These are phyloP conservation scores for Dichomitus squalens DNA, from an alignment of 1,284 basidiomycete genomes.

Conservation along the genomic window DNA sequence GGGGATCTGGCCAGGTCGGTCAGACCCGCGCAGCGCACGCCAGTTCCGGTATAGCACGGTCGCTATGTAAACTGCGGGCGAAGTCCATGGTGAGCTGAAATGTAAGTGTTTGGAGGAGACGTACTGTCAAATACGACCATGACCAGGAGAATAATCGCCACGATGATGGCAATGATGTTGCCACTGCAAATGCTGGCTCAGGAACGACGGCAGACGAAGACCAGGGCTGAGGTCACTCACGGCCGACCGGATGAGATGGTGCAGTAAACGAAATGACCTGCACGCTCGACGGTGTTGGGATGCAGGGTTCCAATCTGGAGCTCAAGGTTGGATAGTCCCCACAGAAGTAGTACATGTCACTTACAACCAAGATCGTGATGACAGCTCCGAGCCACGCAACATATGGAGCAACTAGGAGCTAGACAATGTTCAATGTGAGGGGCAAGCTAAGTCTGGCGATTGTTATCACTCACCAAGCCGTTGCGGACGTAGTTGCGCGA, in stretches of 20 bases:
- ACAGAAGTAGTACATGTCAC: neutral
- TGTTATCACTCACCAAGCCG: conserved; percentile 7
- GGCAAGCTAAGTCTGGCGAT: neutral
- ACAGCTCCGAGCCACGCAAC: conserved; percentile 22
- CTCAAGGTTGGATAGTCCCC: neutral
- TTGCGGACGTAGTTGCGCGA: conserved; percentile 7
- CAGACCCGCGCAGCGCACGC: conserved; percentile 23
- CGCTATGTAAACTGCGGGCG: conserved; percentile 19
- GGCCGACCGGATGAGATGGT: conserved; percentile 17
- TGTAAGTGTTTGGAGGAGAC: neutral
- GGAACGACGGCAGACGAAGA: neutral
- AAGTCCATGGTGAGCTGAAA: neutral
- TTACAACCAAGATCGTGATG: conserved; percentile 21
- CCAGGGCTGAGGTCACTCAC: conserved; percentile 11
- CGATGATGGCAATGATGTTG: conserved; percentile 16
- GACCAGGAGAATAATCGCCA: conserved; percentile 17
- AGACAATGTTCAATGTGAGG: too few species aligned
- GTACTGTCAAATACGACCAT: conserved; percentile 21
- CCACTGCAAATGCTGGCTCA: conserved; percentile 9
- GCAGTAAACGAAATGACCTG: conserved; percentile 24
- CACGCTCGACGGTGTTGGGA: conserved; percentile 13
- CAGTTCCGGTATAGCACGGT: conserved; percentile 22
- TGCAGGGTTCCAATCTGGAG: conserved; percentile 15
- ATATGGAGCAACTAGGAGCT: conserved; percentile 24
- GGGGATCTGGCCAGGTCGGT: conserved; percentile 20